Evolutionary conservation across 2,329 filamentous ascomycete genomes (phyloP), one percentile per base, ranked within the genome.

Genomic region (Dissoconium aciculare): DNA sequence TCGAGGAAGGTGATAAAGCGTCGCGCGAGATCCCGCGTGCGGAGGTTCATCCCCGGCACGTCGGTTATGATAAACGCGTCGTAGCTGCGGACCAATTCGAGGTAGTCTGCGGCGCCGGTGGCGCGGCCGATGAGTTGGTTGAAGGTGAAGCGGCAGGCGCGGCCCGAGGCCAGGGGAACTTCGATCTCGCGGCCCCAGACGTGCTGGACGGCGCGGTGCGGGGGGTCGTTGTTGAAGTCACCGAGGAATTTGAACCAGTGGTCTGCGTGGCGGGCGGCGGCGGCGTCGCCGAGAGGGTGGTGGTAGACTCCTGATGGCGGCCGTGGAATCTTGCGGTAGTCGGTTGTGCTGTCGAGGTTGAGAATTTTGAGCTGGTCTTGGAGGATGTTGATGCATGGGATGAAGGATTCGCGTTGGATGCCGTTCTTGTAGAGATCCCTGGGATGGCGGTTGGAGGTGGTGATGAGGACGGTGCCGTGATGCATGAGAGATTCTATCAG

Each of bases 1-100:
- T 98, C 89, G 42, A 98, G 82, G 46, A 98, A 94, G 0, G 87
- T 98, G 53, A 98, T 98, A 56, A 98, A 94, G 4, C 89, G 69
- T 9, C 89, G 66, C 0, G 89, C 89, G 23, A 93, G 67, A 58
- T 98, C 89, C 12, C 89, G 73, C 49, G 84, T 74, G 32, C 73
- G 72, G 42, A 83, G 71, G 24, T 78, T 89, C 89, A 98, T 95
- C 4, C 78, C 81, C 0, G 89, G 89, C 1, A 95, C 75, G 30
- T 85, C 79, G 0, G 84, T 93, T 6, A 98, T 71, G 41, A 98
- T 72, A 49, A 98, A 95, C 2, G 85, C 76, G 38, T 94, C 78
- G 55, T 95, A 98, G 43, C 77, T 77, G 34, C 82, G 71, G 57
- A 82, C 81, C 34, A 98, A 65, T 56, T 95, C 89, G 5, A 98